A percentile compares a stretch with the other conserved stretches of the same genome.
These are phyloP conservation scores for Penicillium sp. DNA, from an alignment of 2,329 filamentous ascomycete genomes.

Conservation along the genomic window DNA sequence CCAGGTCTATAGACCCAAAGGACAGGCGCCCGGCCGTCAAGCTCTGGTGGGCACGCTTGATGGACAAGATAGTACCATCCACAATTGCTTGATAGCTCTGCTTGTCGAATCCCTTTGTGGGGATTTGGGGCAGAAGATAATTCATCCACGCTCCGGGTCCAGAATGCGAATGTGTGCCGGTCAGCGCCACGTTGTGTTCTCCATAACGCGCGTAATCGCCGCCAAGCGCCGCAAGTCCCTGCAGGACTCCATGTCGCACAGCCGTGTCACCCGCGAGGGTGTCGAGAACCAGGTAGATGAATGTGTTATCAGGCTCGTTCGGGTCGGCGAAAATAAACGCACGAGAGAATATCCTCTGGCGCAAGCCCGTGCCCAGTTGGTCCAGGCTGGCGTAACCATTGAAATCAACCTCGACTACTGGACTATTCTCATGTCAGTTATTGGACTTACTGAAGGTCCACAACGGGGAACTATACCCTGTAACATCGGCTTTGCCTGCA, in stretches of 20 bases:
- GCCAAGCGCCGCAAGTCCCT: slow-evolving; percentile 68
- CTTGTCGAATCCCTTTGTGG: slow-evolving; percentile 77
- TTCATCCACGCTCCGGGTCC: slow-evolving; percentile 93
- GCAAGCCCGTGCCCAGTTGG: slow-evolving; percentile 77
- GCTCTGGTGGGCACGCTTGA: slow-evolving; percentile 73
- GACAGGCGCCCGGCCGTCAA: slow-evolving; percentile 68
- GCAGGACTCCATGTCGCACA: slow-evolving; percentile 78
- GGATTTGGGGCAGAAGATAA: slow-evolving; percentile 88
- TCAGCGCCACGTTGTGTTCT: slow-evolving; percentile 79
- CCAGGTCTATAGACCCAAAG: slow-evolving; percentile 66
- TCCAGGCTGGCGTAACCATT: slow-evolving; percentile 88
- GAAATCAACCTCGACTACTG: slow-evolving; percentile 84
- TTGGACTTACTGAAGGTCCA: not conserved
- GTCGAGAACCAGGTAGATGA: slow-evolving; percentile 86
- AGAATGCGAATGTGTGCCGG: slow-evolving; percentile 88
- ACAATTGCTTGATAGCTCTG: slow-evolving; percentile 89
- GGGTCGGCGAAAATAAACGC: slow-evolving; percentile 81
- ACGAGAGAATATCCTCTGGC: slow-evolving; percentile 82
- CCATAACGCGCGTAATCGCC: slow-evolving; percentile 70
- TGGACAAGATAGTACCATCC: slow-evolving; percentile 76
- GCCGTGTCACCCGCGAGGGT: slow-evolving; percentile 86
- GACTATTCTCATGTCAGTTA: slow-evolving; percentile 54
- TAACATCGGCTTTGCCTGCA: slow-evolving; percentile 70
- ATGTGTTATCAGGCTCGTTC: slow-evolving; percentile 64
- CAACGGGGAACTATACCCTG: slow-evolving; percentile 50